Base-by-base conservation (phyloP, 768 basidiomycete genomes). In the Lactifluus volemus region DNA sequence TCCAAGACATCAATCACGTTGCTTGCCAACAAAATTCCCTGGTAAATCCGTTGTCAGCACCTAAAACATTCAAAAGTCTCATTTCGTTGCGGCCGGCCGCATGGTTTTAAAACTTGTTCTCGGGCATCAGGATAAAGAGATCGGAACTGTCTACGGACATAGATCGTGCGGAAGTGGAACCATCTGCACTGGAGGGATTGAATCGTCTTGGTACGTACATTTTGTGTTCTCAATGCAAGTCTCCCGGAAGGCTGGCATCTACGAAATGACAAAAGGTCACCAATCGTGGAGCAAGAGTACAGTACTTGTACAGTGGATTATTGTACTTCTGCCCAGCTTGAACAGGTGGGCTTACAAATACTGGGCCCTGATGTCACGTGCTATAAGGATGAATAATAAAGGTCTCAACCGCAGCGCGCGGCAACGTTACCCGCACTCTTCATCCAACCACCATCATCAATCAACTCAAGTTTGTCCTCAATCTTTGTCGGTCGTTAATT, bases 361-460 rank as follows among this genome's bases (percentile, higher is more conserved):
- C 29, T 10, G 25, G 12, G 19, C 2, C 5, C 8, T 15, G 25
- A 5, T 3, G n/a, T 62, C 61, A 62, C 61, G 61, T 62, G 61
- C 5, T 29, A 1, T 11, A 2, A 11, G 19, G 44, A 62, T 63
- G 47, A 39, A 63, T 63, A 63, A 63, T 53, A 6, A 36, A 41
- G 25, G 25, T 25, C 21, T 7, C 9, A 8, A 5, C 32, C 52
- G 48, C 59, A 34, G 32, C 30, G 41, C 41, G 17, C 45, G 34
- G 15, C 34, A 19, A 25, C 4, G 10, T 5, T 25, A 21, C 25
- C 3, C 14, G 1, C 19, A 10, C n/a, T 38, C 36, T 45, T 49
- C 49, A 10, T 38, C 21, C 58, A 50, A 63, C 62, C 41, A 60
- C 62, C 62, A 63, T 48, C 58, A 63, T 21, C 58, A 19, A 32